Percentiles rank a stretch among this genome's conserved stretches.
Evolutionary conservation across 768 basidiomycete genomes (phyloP).

Genomic region (Boletus bicolor): DNA sequence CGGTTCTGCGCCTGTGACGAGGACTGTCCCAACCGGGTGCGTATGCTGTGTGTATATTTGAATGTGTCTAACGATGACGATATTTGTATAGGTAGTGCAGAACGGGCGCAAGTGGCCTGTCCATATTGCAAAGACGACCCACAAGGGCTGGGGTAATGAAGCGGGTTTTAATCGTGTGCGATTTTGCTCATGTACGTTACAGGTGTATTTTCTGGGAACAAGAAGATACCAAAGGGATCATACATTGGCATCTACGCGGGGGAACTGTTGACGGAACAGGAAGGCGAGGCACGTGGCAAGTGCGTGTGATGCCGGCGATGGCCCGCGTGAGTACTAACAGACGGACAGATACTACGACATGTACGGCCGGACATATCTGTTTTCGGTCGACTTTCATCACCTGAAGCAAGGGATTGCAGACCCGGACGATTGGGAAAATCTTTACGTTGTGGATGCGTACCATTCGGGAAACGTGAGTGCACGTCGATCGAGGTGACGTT

Average conservation of each 20-base stretch:
- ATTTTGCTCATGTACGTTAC: background rate
- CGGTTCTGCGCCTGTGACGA: constrained; percentile 76
- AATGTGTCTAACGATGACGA: background rate
- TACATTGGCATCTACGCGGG: constrained; percentile 87
- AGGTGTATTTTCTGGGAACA: constrained; percentile 71
- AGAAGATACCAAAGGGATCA: constrained; percentile 62
- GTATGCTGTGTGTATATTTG: background rate
- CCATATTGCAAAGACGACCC: constrained; percentile 61
- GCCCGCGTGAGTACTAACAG: background rate
- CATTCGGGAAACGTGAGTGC: constrained; percentile 77
- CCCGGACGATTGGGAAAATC: constrained; percentile 25
- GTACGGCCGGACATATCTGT: constrained; percentile 75
- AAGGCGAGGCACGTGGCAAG: constrained; percentile 65
- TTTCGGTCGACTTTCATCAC: constrained; percentile 78
- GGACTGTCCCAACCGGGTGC: constrained; percentile 77
- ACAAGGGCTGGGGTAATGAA: constrained; percentile 82
- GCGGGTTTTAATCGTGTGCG: background rate
- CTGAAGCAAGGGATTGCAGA: constrained; percentile 38
- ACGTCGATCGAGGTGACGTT: background rate
- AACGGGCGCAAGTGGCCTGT: constrained; percentile 65
- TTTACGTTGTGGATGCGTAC: constrained; percentile 79
- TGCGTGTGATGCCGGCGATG: constrained; percentile 34
- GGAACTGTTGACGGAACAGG: constrained; percentile 69
- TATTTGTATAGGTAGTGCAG: constrained; percentile 66
- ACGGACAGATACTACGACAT: constrained; percentile 62